Evolutionary conservation across 768 basidiomycete genomes (phyloP), one percentile per base, ranked within the genome.

Genomic region (Amanita brunnescens): DNA sequence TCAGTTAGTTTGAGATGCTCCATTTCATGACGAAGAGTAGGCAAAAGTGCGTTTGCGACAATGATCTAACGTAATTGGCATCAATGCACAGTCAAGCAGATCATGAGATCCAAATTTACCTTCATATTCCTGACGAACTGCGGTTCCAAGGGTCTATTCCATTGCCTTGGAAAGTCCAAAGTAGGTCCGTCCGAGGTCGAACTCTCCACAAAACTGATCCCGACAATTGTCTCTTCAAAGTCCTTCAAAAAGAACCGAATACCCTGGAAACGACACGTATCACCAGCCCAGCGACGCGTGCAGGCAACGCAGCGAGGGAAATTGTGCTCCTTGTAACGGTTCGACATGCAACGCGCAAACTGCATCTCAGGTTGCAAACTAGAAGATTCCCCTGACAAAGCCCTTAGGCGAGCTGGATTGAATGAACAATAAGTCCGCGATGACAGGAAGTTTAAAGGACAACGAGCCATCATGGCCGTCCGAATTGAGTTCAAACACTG

Each of bases 241-340:
- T 87, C 80, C 55, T 84, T 81, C 59, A 86, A 70, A 65, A 91
- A 84, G 61, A 80, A 86, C 16, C 88, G 79, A 56, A 91, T 85
- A n/a, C 81, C 80, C 63, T 90, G 88, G 66, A 91, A 91, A 21
- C 88, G 81, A 61, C 88, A 91, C 2, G 87, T 89, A 62, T 91
- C 88, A 35, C 88, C 87, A 0, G 87, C 87, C 87, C 88, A 90
- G 20, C 88, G 83, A 37, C 88, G 82, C 30, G 84, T 89, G 64
- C 88, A 91, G 2, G 87, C 84, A 32, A 90, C 84, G 59, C 88
- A 91, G 12, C 85, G 81, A 35, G 87, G 85, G 64, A 89, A 87
- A 47, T 76, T 72, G 56, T 88, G 85, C 39, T 71, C 67, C 55
- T 78, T 78, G 63, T 89, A 90, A 43, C 85, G 76, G 58, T 80